Base-by-base conservation (phyloP, 768 basidiomycete species). In the Xerocomus brunneocitrinus region DNA sequence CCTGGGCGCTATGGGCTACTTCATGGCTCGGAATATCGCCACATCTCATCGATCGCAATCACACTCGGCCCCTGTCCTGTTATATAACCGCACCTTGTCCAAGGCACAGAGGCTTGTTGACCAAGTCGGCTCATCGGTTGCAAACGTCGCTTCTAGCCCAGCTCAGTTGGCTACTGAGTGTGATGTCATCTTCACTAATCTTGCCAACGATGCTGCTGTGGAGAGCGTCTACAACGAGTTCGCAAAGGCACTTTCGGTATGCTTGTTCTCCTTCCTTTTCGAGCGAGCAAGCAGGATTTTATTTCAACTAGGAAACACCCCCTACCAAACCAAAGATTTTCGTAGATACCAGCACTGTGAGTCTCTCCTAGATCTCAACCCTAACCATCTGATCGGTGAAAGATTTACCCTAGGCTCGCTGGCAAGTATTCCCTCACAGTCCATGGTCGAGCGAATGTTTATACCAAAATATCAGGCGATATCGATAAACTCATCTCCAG, bases 11-110 rank as follows among this genome's bases (percentile, higher is more conserved):
- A 89, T 91, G 81, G 90, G 88, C 9, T 80, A 76, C 61, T 67
- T 74, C 19, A 93, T 94, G 87, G 87, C 87, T 6, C 76, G 78
- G 35, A 95, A 95, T 68, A 76, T 95, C 32, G 89, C 88, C 32
- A 80, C 71, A 40, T 73, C 78, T 58, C 75, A 71, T 42, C 67
- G 71, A 19, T 59, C 70, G 5, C 71, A 76, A 42, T 55, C 67
- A 34, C 65, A 63, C 13, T 67, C 74, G 32, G 72, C 75, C 0
- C 82, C 90, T 4, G 64, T 94, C 47, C 67, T 85, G 34, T 76
- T 95, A 8, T 92, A 81, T 76, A 95, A 94, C 64, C 81, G 92
- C n/a, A 79, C 83, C 7, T 50, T 66, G 5, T 74, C 77, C 31
- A 91, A 88, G 67, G 68, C 80, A 16, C 78, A 86, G 50, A 74